Base-by-base conservation (phyloP, 768 basidiomycete genomes). In the Naganishia randhawae region DNA sequence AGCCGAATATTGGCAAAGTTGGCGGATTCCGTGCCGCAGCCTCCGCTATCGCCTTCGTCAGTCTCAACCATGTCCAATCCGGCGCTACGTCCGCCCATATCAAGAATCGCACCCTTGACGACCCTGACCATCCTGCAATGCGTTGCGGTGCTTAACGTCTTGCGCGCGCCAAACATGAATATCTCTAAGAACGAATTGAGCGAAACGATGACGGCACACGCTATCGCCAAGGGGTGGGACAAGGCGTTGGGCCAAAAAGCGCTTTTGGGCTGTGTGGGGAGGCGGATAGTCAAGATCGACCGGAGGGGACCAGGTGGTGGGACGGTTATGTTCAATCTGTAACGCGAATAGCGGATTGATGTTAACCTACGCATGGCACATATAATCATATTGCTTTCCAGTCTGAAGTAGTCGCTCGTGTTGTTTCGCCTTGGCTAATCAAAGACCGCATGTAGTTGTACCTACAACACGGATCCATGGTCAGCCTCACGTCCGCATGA, bases 211-310 rank as follows among this genome's bases (percentile, higher is more conserved):
- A 61, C 57, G 37, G 37, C 57, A 7, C 57, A 61, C 25, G 57
- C 57, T 2, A 22, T 61, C 1, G 57, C 57, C 5, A 68, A 73
- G 55, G 74, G 76, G 6, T 77, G 75, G 69, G 71, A 74, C 22
- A 63, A 50, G 39, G 64, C 62, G 22, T 33, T 74, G 64, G 73
- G 66, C 1, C 75, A 72, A 6, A 77, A 76, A 68, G 72, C 74
- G 9, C 69, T 79, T 11, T 77, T 77, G 66, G 70, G 66, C 31
- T 72, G 71, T 29, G 73, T 77, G 1, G 78, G 71, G 13, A 76
- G 74, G 68, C 72, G 72, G 65, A 62, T 69, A 42, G 50, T 75
- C 17, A 75, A 65, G 70, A 76, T 79, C 61, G 78, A 77, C 68
- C 63, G 77, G 31, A 66, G 68, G 29, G 70, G 57, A 39, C 57